Evolutionary conservation across 257 asterid genomes (phyloP).

Genomic region (Primulina eburnea): DNA sequence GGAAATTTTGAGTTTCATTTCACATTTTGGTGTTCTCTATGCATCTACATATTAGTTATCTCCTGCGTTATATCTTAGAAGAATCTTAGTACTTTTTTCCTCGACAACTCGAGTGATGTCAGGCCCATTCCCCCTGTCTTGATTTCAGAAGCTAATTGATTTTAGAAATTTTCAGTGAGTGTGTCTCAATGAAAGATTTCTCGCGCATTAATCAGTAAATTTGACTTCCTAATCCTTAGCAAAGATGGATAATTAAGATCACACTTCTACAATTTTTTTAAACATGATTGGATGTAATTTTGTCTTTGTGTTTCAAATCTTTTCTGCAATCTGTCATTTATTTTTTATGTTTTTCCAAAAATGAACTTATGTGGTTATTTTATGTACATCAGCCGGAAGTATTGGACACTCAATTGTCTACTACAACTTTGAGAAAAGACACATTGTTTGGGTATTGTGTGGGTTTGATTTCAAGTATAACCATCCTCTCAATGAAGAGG

Average conservation of each 20-base stretch:
- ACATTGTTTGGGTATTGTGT: background rate
- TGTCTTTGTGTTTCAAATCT: background rate
- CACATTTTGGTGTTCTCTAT: background rate
- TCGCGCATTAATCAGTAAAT: background rate
- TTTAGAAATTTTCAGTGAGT: no score
- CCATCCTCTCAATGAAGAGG: background rate
- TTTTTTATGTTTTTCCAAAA: background rate
- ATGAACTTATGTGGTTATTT: background rate
- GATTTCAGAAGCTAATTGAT: background rate
- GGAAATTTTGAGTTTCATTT: background rate
- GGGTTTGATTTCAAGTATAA: background rate
- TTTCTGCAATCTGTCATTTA: no score
- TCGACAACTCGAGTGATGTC: background rate
- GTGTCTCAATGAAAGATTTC: background rate
- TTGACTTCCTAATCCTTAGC: conserved; percentile 5
- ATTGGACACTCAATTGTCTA: background rate
- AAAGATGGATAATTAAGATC: conserved; percentile 9
- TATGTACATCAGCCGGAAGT: background rate
- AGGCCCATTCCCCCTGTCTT: background rate
- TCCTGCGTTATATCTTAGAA: background rate
- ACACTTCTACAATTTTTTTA: no score
- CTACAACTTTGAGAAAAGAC: background rate
- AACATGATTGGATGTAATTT: background rate
- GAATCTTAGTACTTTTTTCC: background rate
- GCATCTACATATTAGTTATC: background rate